Evolutionary conservation across 1,284 basidiomycete species (phyloP).

Genomic region (Cutaneotrichosporon cyanovorans): DNA sequence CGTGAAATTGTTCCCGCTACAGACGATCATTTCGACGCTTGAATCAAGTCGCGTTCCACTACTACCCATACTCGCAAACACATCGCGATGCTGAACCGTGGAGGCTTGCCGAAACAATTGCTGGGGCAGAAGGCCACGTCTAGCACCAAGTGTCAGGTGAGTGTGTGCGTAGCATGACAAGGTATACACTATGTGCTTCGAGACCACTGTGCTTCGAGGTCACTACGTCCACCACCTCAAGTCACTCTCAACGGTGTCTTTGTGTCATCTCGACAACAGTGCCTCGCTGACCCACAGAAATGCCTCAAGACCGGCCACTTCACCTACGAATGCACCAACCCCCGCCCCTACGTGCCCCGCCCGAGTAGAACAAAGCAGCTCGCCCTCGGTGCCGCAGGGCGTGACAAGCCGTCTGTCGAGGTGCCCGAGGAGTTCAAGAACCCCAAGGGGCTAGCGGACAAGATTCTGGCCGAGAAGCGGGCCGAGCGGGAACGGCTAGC

Average conservation of each 20-base stretch:
- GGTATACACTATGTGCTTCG: no score
- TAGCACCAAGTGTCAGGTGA: slow-evolving; percentile 43
- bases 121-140: slow-evolving; percentile 30
- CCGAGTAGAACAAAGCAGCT: slow-evolving; percentile 40
- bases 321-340: slow-evolving; percentile 45
- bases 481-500: slow-evolving; percentile 28
- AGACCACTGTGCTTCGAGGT: not conserved
- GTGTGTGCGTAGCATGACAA: not conserved
- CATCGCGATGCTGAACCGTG: slow-evolving; percentile 24
- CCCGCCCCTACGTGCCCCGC: slow-evolving; percentile 39
- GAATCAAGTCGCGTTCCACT: no score
- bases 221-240: not conserved
- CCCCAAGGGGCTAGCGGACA: slow-evolving; percentile 36
- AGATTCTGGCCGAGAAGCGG: slow-evolving; percentile 42
- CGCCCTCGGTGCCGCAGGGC: slow-evolving; percentile 12
- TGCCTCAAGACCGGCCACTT: slow-evolving; percentile 43
- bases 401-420: slow-evolving; percentile 37
- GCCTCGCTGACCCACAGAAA: slow-evolving; percentile 24
- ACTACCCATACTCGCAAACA: no score
- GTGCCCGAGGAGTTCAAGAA: slow-evolving; percentile 45
- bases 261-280: not conserved
- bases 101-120: slow-evolving; percentile 31
- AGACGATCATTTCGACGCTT: no score
- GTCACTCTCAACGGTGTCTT: slow-evolving; percentile 1
- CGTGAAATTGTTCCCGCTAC: no score